Conservation (phyloP, 257 asterid genomes). For the Gentiana straminea region DNA sequence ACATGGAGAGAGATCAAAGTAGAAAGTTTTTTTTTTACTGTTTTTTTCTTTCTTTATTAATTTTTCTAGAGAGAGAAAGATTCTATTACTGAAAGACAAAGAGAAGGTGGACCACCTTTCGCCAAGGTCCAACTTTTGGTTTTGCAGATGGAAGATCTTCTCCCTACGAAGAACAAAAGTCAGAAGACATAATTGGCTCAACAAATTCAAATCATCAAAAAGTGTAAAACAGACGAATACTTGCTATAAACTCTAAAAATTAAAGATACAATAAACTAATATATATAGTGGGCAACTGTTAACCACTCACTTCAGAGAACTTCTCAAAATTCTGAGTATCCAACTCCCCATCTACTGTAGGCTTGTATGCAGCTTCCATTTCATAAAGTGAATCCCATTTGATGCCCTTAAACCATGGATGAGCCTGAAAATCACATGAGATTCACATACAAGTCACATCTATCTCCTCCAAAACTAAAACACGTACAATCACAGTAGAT, state of each 20-base stretch:
- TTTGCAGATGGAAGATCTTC: constrained; percentile 49
- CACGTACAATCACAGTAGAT: no score
- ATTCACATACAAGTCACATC: not conserved
- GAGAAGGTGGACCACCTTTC: constrained; percentile 47
- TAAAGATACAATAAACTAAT: no score
- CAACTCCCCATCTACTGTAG: constrained; percentile 72
- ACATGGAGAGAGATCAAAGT: no score
- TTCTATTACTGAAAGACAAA: no score
- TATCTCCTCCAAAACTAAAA: no score
- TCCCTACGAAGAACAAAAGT: constrained; percentile 33
- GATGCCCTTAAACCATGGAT: constrained; percentile 70
- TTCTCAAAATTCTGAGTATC: constrained; percentile 96
- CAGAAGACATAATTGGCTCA: not conserved
- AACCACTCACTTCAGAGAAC: constrained; percentile 64
- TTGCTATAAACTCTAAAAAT: not conserved
- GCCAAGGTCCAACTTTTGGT: constrained; percentile 96
- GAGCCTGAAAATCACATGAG: constrained; percentile 49
- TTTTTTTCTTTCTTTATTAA: no score
- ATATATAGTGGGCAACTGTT: not conserved
- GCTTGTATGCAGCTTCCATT: constrained; percentile 93
- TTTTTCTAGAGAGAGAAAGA: no score
- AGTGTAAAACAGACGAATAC: no score
- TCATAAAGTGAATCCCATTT: constrained; percentile 87
- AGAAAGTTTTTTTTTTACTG: no score
- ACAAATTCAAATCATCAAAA: not conserved